These are phyloP conservation scores for Physaria fendleri DNA, from an alignment of 345 rosid species.

Conservation along the genomic window DNA sequence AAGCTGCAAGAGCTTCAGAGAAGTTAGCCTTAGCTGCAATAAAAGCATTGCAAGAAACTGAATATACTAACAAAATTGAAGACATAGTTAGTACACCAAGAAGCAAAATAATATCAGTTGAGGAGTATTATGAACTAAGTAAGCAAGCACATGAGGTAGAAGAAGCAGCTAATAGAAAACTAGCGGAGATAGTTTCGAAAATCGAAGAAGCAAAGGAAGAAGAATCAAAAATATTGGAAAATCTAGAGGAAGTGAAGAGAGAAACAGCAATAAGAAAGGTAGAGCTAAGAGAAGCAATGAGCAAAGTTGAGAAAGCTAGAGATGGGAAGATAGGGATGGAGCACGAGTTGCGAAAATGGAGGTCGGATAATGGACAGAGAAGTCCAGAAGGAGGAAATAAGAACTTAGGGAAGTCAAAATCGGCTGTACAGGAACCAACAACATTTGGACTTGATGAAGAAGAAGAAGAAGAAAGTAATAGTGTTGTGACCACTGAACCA, in stretches of 20 bases:
- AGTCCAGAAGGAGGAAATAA: constrained; percentile 33
- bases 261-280: constrained; percentile 52
- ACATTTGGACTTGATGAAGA: constrained; percentile 25
- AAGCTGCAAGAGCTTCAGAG: constrained; percentile 85
- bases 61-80: constrained; percentile 32
- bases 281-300: constrained; percentile 57
- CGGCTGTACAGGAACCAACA: constrained; percentile 16
- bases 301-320: constrained; percentile 77
- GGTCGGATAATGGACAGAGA: constrained; percentile 64
- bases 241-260: constrained; percentile 57
- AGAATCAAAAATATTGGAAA: constrained; percentile 51
- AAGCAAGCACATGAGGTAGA: constrained; percentile 77
- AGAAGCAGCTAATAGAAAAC: constrained; percentile 66
- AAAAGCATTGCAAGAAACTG: constrained; percentile 80
- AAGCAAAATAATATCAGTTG: constrained; percentile 60
- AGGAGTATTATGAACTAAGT: constrained; percentile 85
- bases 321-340: constrained; percentile 75
- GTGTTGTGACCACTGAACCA: constrained; percentile 31
- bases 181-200: constrained; percentile 63
- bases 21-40: constrained; percentile 79
- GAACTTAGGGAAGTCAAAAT: constrained; percentile 24
- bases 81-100: constrained; percentile 27
- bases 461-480: constrained; percentile 38
- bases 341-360: constrained; percentile 84
- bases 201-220: constrained; percentile 77